Percentiles rank a stretch among this genome's conserved stretches.
Conservation (phyloP, 306 rosid species). For the Trichosanthes cucumerina region DNA sequence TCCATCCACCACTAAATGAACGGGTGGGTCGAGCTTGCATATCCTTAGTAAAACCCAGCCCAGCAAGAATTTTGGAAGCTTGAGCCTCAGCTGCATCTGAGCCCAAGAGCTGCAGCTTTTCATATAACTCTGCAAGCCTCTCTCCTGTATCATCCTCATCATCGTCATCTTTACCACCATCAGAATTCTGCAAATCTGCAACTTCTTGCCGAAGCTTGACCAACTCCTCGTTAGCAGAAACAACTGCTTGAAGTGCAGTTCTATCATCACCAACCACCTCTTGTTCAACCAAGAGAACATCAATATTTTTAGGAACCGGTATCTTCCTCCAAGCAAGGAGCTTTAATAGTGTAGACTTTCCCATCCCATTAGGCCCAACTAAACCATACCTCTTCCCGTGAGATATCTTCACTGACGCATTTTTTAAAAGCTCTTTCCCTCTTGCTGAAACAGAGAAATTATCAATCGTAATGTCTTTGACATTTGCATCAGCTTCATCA, state of each 20-base stretch:
- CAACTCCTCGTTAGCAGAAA: slow-evolving; percentile 67
- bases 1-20: slow-evolving; percentile 75
- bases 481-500: slow-evolving; percentile 46
- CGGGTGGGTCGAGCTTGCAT: slow-evolving; percentile 62
- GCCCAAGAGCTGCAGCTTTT: slow-evolving; percentile 45
- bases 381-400: slow-evolving; percentile 57
- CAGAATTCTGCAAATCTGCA: slow-evolving; percentile 41
- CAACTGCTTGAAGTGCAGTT: slow-evolving; percentile 48
- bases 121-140: slow-evolving; percentile 58
- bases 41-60: slow-evolving; percentile 65
- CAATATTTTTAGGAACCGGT: slow-evolving; percentile 72
- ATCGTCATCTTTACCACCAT: slow-evolving; percentile 14
- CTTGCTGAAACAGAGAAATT: slow-evolving; percentile 47
- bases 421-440: slow-evolving; percentile 42
- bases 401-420: slow-evolving; percentile 41
- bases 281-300: slow-evolving; percentile 73
- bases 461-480: slow-evolving; percentile 40
- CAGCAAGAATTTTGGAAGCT: slow-evolving; percentile 74
- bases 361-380: slow-evolving; percentile 60
- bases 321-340: slow-evolving; percentile 89
- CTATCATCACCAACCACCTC: slow-evolving; percentile 70
- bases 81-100: slow-evolving; percentile 71
- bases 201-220: slow-evolving; percentile 53
- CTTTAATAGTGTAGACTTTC: slow-evolving; percentile 69
- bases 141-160: slow-evolving; percentile 47